Conservation (phyloP, 2,329 filamentous ascomycete genomes). For the Chalaropsis thielavioides region DNA sequence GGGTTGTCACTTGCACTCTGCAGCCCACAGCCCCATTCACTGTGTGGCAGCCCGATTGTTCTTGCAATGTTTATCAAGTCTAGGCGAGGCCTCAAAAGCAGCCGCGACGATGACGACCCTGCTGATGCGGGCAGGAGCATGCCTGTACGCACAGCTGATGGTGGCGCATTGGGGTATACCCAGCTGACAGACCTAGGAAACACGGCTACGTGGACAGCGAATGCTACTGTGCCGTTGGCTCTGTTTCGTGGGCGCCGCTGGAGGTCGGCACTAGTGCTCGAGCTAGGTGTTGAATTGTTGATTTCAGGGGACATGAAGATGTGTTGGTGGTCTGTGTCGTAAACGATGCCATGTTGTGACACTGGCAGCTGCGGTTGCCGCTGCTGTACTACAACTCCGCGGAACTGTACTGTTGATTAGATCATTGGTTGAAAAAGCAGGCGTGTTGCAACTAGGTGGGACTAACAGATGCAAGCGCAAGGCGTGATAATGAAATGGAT, state of each 20-base stretch:
- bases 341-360: neutral
- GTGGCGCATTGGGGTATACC: neutral
- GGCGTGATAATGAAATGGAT: neutral
- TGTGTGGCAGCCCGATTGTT: neutral
- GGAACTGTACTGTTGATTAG: neutral
- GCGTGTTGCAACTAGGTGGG: neutral
- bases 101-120: neutral
- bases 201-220: neutral
- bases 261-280: neutral
- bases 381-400: neutral
- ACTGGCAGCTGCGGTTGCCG: neutral
- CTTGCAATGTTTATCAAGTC: conserved; percentile 5
- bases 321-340: neutral
- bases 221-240: neutral
- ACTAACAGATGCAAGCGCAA: conserved; percentile 4
- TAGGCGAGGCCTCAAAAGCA: neutral
- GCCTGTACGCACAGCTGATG: neutral
- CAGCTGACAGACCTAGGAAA: neutral
- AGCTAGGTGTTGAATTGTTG: neutral
- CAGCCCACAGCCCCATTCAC: neutral
- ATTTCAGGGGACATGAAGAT: neutral
- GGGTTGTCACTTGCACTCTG: neutral
- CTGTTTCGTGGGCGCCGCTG: neutral
- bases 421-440: neutral
- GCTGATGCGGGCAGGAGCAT: neutral